Evolutionary conservation across 176 grass and related monocot species (phyloP).

Genomic region (Aegilops speltoides): DNA sequence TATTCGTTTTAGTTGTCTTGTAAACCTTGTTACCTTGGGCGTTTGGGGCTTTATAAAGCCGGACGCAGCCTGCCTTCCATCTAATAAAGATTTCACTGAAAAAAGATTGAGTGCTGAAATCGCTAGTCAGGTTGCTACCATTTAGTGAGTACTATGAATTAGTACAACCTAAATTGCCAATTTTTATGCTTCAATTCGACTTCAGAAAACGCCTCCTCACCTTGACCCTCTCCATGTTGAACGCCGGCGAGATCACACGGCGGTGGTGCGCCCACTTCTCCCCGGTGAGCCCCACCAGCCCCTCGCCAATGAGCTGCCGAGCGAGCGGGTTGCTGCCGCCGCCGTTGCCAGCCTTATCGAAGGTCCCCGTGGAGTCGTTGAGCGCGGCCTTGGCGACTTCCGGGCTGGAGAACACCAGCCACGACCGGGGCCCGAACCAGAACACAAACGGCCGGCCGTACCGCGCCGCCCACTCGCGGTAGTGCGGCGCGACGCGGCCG

Average conservation of each 20-base stretch:
- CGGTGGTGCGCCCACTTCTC: conserved; percentile 66
- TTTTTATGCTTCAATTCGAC: background rate
- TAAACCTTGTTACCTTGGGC: too few relatives aligned
- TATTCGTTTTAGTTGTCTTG: too few relatives aligned
- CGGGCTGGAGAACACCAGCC: conserved; percentile 58
- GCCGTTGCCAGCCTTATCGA: conserved; percentile 20
- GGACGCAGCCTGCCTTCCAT: too few relatives aligned
- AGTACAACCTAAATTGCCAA: background rate
- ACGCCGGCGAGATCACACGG: conserved; percentile 64
- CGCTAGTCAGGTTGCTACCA: background rate
- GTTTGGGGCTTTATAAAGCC: too few relatives aligned
- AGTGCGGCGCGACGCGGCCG: conserved; percentile 56
- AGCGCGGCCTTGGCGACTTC: conserved; percentile 49
- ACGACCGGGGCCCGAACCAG: conserved; percentile 60
- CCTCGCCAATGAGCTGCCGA: conserved; percentile 62
- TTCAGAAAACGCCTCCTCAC: background rate
- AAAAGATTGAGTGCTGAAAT: background rate
- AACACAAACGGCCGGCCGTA: conserved; percentile 63
- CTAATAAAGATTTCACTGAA: background rate
- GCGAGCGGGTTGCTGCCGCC: conserved; percentile 42
- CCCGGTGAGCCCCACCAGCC: conserved; percentile 56
- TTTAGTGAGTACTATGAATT: too few relatives aligned
- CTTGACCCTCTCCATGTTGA: conserved; percentile 84
- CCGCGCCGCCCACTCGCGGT: conserved; percentile 46
- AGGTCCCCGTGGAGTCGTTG: conserved; percentile 49